Conservation (phyloP, 1,139 yeast genomes). For the Sugiyamaella xylanicola region DNA sequence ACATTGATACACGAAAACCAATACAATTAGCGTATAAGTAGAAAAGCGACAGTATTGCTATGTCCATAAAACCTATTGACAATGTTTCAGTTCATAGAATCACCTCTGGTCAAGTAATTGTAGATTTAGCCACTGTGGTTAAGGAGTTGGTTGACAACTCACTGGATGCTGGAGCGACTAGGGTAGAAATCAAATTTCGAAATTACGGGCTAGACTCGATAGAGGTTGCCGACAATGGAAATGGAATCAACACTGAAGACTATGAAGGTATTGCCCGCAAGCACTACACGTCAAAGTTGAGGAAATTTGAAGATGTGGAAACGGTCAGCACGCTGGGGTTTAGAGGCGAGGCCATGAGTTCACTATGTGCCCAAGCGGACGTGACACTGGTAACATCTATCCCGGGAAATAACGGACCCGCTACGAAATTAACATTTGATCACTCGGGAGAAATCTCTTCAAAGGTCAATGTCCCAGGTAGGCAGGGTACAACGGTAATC, state of each 20-base stretch:
- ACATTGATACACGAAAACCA: neutral
- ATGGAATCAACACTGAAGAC: conserved; percentile 65
- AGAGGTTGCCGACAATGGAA: conserved; percentile 76
- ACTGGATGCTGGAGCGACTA: conserved; percentile 72
- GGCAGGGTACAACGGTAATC: conserved; percentile 57
- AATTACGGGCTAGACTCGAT: conserved; percentile 77
- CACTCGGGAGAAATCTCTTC: conserved; percentile 52
- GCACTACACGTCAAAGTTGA: conserved; percentile 80
- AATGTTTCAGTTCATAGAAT: conserved; percentile 62
- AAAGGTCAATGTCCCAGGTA: conserved; percentile 43
- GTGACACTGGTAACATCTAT: conserved; percentile 59
- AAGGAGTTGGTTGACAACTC: conserved; percentile 89
- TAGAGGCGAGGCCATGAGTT: conserved; percentile 43
- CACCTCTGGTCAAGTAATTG: conserved; percentile 92
- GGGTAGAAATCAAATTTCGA: conserved; percentile 64
- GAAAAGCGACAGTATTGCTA: too few relatives aligned
- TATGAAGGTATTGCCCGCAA: conserved; percentile 64
- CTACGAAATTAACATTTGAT: conserved; percentile 56
- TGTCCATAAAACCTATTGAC: conserved; percentile 45
- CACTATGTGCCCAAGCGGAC: conserved; percentile 45
- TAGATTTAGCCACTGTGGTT: conserved; percentile 71
- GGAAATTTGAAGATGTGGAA: conserved; percentile 57
- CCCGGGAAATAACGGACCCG: conserved; percentile 47
- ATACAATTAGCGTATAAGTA: neutral
- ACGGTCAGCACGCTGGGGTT: conserved; percentile 46